Evolutionary conservation across 805 yeast genomes (phyloP).

Genomic region (Metschnikowia lochheadii): DNA sequence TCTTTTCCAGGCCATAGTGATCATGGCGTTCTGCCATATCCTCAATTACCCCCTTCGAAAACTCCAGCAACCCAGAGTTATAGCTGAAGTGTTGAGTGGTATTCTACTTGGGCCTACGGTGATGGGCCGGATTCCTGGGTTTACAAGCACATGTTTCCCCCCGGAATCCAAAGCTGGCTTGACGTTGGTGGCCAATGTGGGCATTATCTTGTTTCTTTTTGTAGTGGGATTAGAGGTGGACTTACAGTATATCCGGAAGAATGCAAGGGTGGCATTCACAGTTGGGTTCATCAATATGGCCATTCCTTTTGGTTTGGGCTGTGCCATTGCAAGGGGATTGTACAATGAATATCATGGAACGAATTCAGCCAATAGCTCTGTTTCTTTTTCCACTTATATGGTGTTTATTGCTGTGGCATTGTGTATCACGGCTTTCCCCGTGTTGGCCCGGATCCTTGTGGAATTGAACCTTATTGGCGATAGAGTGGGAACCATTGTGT

Average conservation of each 20-base stretch:
- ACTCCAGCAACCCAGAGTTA: slow-evolving; percentile 73
- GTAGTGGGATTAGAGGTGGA: slow-evolving; percentile 81
- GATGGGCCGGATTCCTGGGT: slow-evolving; percentile 66
- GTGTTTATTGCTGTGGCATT: slow-evolving; percentile 80
- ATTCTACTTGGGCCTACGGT: slow-evolving; percentile 73
- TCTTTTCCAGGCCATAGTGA: slow-evolving; percentile 63
- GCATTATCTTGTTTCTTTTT: slow-evolving; percentile 70
- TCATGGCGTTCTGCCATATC: slow-evolving; percentile 55
- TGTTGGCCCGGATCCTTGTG: slow-evolving; percentile 70
- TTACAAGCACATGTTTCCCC: slow-evolving; percentile 64
- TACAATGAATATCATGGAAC: slow-evolving; percentile 50
- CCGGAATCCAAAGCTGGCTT: slow-evolving; percentile 56
- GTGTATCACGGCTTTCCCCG: slow-evolving; percentile 85
- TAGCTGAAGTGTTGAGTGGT: slow-evolving; percentile 78
- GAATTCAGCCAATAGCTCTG: slow-evolving; percentile 19
- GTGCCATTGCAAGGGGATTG: slow-evolving; percentile 64
- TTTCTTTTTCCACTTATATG: slow-evolving; percentile 69
- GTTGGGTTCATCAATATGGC: slow-evolving; percentile 74
- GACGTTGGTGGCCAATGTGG: slow-evolving; percentile 66
- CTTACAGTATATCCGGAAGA: slow-evolving; percentile 55
- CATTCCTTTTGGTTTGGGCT: slow-evolving; percentile 77
- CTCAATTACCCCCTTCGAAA: slow-evolving; percentile 57
- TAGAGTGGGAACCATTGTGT: slow-evolving; percentile 65
- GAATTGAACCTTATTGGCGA: slow-evolving; percentile 68
- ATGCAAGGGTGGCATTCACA: slow-evolving; percentile 55